phyloP scores from a whole-genome alignment of 148 eudicot genomes.

The Camellia granthamiana region DNA sequence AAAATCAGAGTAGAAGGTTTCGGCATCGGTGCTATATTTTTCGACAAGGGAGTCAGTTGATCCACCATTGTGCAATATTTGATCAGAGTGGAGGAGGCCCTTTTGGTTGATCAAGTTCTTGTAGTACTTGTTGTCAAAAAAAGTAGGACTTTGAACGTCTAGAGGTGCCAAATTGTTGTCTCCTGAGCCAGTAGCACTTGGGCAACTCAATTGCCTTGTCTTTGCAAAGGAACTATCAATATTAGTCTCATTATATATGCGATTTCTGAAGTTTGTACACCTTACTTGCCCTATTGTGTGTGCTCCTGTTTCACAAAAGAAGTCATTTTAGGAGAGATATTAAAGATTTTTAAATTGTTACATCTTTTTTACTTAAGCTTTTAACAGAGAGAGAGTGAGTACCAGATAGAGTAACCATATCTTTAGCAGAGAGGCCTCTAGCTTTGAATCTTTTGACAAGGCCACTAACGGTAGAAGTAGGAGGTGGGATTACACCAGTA shows the following conservation, averaged over 20 bases:
- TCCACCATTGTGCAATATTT: slow-evolving; percentile 13
- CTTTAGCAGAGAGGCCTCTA: slow-evolving; percentile 54
- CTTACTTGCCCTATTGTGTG: slow-evolving; percentile 65
- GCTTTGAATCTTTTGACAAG: slow-evolving; percentile 45
- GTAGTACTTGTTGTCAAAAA: slow-evolving; percentile 32
- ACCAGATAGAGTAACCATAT: slow-evolving; percentile 68
- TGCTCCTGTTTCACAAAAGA: slow-evolving; percentile 29
- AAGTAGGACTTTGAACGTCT: slow-evolving; percentile 22
- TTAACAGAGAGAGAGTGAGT: not conserved
- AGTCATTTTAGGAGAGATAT: not conserved
- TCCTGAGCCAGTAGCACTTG: slow-evolving; percentile 34
- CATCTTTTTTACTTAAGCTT: not conserved
- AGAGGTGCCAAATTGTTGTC: slow-evolving; percentile 31
- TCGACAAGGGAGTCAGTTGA: not conserved
- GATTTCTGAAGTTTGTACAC: slow-evolving; percentile 44
- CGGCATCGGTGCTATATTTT: not conserved
- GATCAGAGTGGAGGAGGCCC: slow-evolving; percentile 34
- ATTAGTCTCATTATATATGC: slow-evolving; percentile 45
- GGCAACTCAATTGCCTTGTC: slow-evolving; percentile 39
- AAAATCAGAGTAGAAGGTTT: not conserved
- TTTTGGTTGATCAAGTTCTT: slow-evolving; percentile 16
- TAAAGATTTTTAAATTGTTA: no score
- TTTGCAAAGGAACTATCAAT: slow-evolving; percentile 38
- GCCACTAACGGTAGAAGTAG: slow-evolving; percentile 39
- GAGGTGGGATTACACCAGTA: slow-evolving; percentile 51